Evolutionary conservation across 169 alveolate genomes (phyloP), one percentile per base, ranked within the genome.

Genomic region (Plasmodium billcollinsi): DNA sequence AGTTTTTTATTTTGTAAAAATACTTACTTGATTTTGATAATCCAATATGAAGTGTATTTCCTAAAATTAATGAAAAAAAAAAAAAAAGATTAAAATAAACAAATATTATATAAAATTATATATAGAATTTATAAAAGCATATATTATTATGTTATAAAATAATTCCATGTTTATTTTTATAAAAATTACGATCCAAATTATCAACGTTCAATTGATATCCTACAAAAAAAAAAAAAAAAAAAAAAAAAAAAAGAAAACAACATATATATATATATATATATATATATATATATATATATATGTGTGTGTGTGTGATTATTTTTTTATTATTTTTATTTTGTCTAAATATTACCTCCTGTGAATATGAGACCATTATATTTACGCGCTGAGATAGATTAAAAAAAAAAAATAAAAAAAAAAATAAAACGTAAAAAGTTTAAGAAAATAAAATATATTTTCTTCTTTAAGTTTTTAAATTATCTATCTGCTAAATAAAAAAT

Each of bases 181-280:
- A 9, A 54, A 54, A 54, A 54, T 4, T 76, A 76, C 89, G 75
- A 0, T 65, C 76, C 20, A 65, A 26, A 39, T 54, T 66, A 12
- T 76, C 75, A 26, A 76, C 33, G 63, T 76, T 76, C 29, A 76
- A 67, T n/a, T 76, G 75, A 45, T 63, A 76, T 76, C 89, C 89
- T 76, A 21, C 24, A 47, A 26, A 18, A 15, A 14, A 29, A 24
- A 1, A 49, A 39, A 61, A 74, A 18, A 47, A 43, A 39, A 59
- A 4, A 43, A 73, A 24, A 9, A 14, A 54, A 47, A 8, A 9
- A 50, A 50, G 2, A 12, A 45, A 6, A 54, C 8, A 58, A 54
- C 0, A 54, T 54, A 20, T 2, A 29, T 45, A 47, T 0, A 18
- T 18, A 18, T 33, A 24, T 61, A 61, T n/a, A 12, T 59, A 61